Evolutionary conservation across 2,329 filamentous ascomycete species (phyloP).

Genomic region (Pestalotiopsis sp.): DNA sequence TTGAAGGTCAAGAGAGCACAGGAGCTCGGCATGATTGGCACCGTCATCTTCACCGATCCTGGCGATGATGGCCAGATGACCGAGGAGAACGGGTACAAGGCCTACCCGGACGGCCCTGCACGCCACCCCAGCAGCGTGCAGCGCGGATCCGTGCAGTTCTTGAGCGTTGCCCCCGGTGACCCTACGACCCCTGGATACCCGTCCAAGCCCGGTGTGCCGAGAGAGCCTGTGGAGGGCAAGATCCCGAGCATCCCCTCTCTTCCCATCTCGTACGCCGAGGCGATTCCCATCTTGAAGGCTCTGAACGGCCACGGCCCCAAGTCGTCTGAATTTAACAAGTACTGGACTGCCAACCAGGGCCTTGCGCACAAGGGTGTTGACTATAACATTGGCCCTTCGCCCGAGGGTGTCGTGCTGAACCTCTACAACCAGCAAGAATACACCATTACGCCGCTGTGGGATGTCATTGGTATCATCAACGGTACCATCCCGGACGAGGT

Average conservation of each 20-base stretch:
- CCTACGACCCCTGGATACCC: slow-evolving; percentile 94
- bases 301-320: slow-evolving; percentile 87
- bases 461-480: slow-evolving; percentile 91
- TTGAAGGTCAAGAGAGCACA: slow-evolving; percentile 92
- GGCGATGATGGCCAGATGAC: slow-evolving; percentile 85
- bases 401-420: slow-evolving; percentile 71
- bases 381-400: slow-evolving; percentile 85
- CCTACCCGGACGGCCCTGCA: slow-evolving; percentile 86
- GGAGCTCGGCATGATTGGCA: slow-evolving; percentile 86
- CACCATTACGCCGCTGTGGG: slow-evolving; percentile 81
- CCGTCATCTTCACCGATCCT: slow-evolving; percentile 84
- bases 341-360: slow-evolving; percentile 72
- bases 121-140: slow-evolving; percentile 89
- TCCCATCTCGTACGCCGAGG: slow-evolving; percentile 87
- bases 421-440: slow-evolving; percentile 82
- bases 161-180: slow-evolving; percentile 72
- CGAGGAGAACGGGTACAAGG: slow-evolving; percentile 75
- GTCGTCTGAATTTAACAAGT: slow-evolving; percentile 71
- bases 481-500: slow-evolving; percentile 85
- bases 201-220: slow-evolving; percentile 84
- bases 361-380: slow-evolving; percentile 79
- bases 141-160: slow-evolving; percentile 81
- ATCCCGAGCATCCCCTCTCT: slow-evolving; percentile 88
- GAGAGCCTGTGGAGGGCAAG: slow-evolving; percentile 68
- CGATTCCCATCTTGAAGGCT: slow-evolving; percentile 83